Evolutionary conservation across 495 filamentous ascomycete genomes (phyloP), one percentile per base, ranked within the genome.

Genomic region (Letharia columbiana): DNA sequence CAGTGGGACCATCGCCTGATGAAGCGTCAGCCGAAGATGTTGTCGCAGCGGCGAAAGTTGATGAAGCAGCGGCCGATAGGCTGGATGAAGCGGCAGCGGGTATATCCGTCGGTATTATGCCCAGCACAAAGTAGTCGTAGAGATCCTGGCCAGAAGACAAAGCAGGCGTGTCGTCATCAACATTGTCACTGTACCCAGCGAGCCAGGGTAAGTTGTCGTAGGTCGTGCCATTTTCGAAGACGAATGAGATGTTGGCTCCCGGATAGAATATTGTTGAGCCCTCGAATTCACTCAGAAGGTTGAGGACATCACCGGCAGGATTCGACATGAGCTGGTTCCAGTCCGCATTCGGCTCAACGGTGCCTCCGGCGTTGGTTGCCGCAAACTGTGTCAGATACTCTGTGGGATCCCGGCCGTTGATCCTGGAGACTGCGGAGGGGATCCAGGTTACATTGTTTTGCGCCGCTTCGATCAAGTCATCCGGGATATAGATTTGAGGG

Each of bases 321-420:
- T 69, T 79, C 8, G 67, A 67, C 74, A 84, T 78, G 54, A 84
- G 67, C n/a, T 77, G 60, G 67, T 84, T 84, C 75, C 76, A 84
- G 60, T 83, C 82, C 3, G 78, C 76, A 65, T 84, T 73, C 0
- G 76, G 72, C 49, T 84, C 81, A 3, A 83, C 62, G 45, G 68
- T 70, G 47, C 81, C 80, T 17, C 69, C 59, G 1, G 75, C 69
- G 60, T 83, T 79, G 0, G 67, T 58, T 9, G 70, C 70, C 31
- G 79, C 80, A 62, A 77, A 81, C 12, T 70, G 41, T n/a, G 71
- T 73, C 18, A 84, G 72, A 63, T 73, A 84, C 1, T 73, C 70
- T 7, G 73, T 69, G 0, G 74, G 71, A 57, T 79, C 72, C 42
- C 72, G 41, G 28, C 77, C 77, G 65, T 84, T 82, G 69, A 85